phyloP scores from a whole-genome alignment of 2,329 filamentous ascomycete genomes.

The Cladophialophora psammophila region DNA sequence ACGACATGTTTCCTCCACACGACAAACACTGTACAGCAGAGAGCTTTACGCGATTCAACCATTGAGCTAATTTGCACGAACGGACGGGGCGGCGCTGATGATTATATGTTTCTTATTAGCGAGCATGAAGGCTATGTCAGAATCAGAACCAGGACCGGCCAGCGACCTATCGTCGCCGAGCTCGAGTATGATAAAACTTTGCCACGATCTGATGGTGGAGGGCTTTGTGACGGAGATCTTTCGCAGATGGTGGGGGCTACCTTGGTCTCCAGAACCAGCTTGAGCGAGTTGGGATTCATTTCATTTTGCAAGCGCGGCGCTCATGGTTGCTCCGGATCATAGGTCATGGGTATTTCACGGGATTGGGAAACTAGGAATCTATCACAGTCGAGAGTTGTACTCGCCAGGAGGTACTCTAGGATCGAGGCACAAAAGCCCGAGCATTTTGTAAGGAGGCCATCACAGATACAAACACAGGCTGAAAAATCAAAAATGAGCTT shows the following conservation, averaged over 20 bases:
- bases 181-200: slow-evolving; percentile 20
- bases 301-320: slow-evolving; percentile 21
- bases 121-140: slow-evolving; percentile 13
- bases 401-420: not conserved
- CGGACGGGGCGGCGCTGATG: slow-evolving; percentile 4
- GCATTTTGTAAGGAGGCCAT: not conserved
- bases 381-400: not conserved
- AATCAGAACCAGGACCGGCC: slow-evolving; percentile 13
- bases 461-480: not conserved
- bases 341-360: not conserved
- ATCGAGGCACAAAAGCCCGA: slow-evolving; percentile 1
- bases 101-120: slow-evolving; percentile 15
- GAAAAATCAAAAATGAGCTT: not conserved
- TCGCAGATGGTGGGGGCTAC: not conserved
- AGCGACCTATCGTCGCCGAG: slow-evolving; percentile 13
- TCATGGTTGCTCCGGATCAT: slow-evolving; percentile 6
- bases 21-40: slow-evolving; percentile 13
- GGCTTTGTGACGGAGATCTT: not conserved
- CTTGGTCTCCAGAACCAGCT: slow-evolving; percentile 1
- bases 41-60: not conserved
- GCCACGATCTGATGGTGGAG: slow-evolving; percentile 19
- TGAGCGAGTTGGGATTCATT: slow-evolving; percentile 7
- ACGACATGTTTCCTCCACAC: slow-evolving; percentile 2
- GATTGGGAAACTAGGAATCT: not conserved
- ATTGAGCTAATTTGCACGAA: slow-evolving; percentile 8